A percentile compares a stretch with the other conserved stretches of the same genome.
These are phyloP conservation scores for Gossypium arboreum DNA, from an alignment of 345 rosid genomes.

Conservation along the genomic window DNA sequence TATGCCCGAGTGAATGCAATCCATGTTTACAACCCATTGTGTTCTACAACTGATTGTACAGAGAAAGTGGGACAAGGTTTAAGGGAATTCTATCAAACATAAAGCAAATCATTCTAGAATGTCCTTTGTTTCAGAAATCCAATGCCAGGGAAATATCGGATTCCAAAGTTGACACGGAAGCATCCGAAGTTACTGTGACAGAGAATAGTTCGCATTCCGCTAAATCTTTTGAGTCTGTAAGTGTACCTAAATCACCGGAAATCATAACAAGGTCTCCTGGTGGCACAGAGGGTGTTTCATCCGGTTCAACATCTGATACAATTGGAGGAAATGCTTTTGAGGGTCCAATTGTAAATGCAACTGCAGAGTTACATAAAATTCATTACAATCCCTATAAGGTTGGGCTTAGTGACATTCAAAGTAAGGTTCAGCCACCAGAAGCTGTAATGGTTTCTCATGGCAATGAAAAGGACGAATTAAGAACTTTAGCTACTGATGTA, in stretches of 20 bases:
- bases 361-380: constrained; percentile 3
- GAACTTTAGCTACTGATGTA: neutral
- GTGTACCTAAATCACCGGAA: neutral
- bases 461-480: neutral
- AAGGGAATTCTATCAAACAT: constrained; percentile 25
- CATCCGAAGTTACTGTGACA: neutral
- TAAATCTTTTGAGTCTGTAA: neutral
- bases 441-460: constrained; percentile 12
- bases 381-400: neutral
- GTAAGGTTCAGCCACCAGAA: constrained; percentile 5
- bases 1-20: neutral
- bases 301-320: constrained; percentile 1
- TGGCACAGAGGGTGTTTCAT: neutral
- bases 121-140: constrained; percentile 2
- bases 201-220: neutral
- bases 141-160: constrained; percentile 18
- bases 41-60: neutral
- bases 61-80: constrained; percentile 18
- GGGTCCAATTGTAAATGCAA: constrained; percentile 4
- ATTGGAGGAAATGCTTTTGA: neutral
- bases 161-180: neutral
- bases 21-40: constrained; percentile 16
- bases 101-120: constrained; percentile 24
- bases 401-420: neutral
- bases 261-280: neutral